Evolutionary conservation across 371 early-diverging fungal species (phyloP).

Genomic region (Lichtheimia hyalospora): DNA sequence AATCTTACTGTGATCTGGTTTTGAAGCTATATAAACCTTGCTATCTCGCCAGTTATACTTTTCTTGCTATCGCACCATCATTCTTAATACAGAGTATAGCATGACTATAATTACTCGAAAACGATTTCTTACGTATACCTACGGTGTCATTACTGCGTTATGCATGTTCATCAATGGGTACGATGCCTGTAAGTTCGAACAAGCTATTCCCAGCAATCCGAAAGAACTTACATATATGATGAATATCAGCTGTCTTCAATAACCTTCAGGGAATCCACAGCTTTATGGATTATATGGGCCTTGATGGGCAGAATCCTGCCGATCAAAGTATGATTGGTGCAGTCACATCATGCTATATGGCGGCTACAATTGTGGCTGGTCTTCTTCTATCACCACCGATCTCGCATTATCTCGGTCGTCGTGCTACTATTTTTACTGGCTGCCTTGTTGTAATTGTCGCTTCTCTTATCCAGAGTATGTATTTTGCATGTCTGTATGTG

Average conservation of each 20-base stretch:
- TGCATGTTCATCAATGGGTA: conserved; percentile 33
- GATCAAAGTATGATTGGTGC: conserved; percentile 26
- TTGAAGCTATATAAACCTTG: not conserved
- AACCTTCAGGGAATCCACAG: conserved; percentile 21
- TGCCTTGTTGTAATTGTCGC: conserved; percentile 20
- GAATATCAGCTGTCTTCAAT: conserved; percentile 24
- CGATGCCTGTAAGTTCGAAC: conserved; percentile 23
- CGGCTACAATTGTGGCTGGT: conserved; percentile 26
- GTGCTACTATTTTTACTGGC: conserved; percentile 23
- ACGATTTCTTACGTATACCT: conserved; percentile 19
- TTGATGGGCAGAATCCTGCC: conserved; percentile 7
- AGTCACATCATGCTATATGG: conserved; percentile 24
- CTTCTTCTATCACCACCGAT: conserved; percentile 20
- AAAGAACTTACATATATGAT: not conserved
- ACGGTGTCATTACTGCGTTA: conserved; percentile 17
- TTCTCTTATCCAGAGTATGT: conserved; percentile 23
- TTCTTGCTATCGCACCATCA: not conserved
- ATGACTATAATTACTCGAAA: conserved; percentile 13
- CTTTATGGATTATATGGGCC: conserved; percentile 24
- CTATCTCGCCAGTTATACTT: not conserved
- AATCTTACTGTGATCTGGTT: no score
- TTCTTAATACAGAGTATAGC: not conserved
- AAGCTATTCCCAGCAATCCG: not conserved
- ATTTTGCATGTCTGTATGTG: not conserved
- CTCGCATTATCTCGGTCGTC: conserved; percentile 25